A percentile compares a stretch with the other conserved stretches of the same genome.
These are phyloP conservation scores for Erysimum cheiri DNA, from an alignment of 441 rosid species.

Conservation along the genomic window DNA sequence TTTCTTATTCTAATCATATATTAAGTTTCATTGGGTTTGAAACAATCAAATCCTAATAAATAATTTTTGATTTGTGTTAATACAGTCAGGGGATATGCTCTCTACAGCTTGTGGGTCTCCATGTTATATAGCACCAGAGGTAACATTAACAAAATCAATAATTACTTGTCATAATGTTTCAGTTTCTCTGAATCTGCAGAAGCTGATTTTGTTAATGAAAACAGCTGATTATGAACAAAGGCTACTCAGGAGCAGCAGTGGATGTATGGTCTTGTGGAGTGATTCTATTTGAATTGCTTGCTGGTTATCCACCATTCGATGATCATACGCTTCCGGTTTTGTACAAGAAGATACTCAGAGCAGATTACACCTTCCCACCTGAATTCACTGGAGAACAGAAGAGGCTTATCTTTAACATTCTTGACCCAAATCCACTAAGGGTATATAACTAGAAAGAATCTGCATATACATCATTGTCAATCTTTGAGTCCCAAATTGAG, in stretches of 20 bases:
- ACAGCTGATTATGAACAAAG: slow-evolving; percentile 80
- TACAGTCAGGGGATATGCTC: slow-evolving; percentile 77
- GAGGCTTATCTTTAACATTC: slow-evolving; percentile 74
- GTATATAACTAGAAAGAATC: slow-evolving; percentile 44
- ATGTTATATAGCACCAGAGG: slow-evolving; percentile 95
- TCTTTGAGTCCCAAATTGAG: slow-evolving; percentile 25
- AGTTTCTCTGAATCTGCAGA: not conserved
- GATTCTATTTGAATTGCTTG: slow-evolving; percentile 77
- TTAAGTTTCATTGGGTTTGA: not conserved
- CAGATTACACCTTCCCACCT: slow-evolving; percentile 68
- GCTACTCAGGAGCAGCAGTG: slow-evolving; percentile 86
- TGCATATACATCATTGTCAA: not conserved
- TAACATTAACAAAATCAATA: slow-evolving; percentile 23
- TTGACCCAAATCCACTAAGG: slow-evolving; percentile 72
- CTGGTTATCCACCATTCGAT: slow-evolving; percentile 78
- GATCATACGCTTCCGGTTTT: slow-evolving; percentile 69
- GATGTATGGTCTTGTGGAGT: slow-evolving; percentile 96
- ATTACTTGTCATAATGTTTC: not conserved
- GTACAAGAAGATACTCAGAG: slow-evolving; percentile 78
- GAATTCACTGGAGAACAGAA: slow-evolving; percentile 68
- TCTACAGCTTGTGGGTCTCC: slow-evolving; percentile 94
- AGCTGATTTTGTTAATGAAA: slow-evolving; percentile 30
- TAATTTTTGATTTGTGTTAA: slow-evolving; percentile 11
- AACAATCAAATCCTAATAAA: slow-evolving; percentile 30
- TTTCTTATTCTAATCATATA: slow-evolving; percentile 19